Conservation (phyloP, 352 stramenopile species). For the Globisporangium okanoganense region DNA sequence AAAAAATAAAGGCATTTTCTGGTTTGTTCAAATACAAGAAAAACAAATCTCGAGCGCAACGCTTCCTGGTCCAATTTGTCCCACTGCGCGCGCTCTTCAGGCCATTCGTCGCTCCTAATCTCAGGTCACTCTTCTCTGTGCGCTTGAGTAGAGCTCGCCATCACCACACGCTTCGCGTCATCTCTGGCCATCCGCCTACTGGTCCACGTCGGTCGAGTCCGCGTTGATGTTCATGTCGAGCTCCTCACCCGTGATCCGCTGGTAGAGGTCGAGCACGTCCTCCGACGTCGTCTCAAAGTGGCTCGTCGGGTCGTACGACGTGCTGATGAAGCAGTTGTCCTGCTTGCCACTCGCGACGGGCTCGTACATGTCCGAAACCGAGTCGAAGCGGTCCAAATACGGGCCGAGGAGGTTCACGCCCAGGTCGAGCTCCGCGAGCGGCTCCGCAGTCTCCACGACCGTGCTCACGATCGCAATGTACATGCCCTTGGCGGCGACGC, state of each 20-base stretch:
- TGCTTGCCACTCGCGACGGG: conserved; percentile 86
- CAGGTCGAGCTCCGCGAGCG: conserved; percentile 93
- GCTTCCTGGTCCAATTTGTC: background rate
- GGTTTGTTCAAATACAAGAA: background rate
- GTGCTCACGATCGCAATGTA: conserved; percentile 99
- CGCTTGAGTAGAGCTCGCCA: background rate
- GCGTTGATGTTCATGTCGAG: conserved; percentile 98
- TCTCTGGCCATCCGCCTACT: conserved; percentile 41
- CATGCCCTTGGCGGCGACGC: conserved; percentile 94
- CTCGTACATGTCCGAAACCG: conserved; percentile 94
- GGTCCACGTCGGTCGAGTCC: conserved; percentile 93
- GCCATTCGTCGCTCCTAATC: background rate
- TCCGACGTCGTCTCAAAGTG: conserved; percentile 98
- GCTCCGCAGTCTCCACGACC: conserved; percentile 95
- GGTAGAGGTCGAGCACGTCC: conserved; percentile 97
- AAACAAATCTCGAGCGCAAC: background rate
- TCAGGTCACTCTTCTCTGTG: background rate
- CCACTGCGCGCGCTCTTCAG: background rate
- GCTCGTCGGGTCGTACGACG: conserved; percentile 89
- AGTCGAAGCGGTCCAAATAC: conserved; percentile 97
- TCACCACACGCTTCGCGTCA: background rate
- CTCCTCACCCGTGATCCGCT: conserved; percentile 96
- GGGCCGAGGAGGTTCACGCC: conserved; percentile 95
- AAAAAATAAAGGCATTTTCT: background rate
- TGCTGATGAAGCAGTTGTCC: conserved; percentile 98